Evolutionary conservation across 495 filamentous ascomycete genomes (phyloP).

Genomic region (Diplogelasinospora grovesii): DNA sequence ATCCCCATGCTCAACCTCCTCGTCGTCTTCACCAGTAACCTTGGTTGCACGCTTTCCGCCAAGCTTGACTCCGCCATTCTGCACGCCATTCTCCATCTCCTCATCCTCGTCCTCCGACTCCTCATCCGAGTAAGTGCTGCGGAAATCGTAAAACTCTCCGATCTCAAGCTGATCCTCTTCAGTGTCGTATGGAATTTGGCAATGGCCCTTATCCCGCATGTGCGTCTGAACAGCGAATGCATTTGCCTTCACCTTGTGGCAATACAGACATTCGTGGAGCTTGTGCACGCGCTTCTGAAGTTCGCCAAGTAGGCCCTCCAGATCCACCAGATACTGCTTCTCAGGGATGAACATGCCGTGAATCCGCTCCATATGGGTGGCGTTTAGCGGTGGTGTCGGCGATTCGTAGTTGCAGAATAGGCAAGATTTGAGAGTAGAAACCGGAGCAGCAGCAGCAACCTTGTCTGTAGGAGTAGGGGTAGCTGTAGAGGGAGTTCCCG

Average conservation of each 20-base stretch:
- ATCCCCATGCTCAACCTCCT: constrained; percentile 29
- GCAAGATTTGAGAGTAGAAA: constrained; percentile 56
- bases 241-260: constrained; percentile 68
- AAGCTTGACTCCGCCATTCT: constrained; percentile 53
- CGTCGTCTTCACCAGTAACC: constrained; percentile 40
- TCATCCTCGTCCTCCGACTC: constrained; percentile 59
- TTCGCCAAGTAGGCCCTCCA: constrained; percentile 70
- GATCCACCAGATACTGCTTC: constrained; percentile 66
- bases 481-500: constrained; percentile 23
- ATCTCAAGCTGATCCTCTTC: constrained; percentile 91
- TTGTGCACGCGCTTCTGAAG: constrained; percentile 70
- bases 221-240: constrained; percentile 77
- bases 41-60: constrained; percentile 44
- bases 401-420: constrained; percentile 86
- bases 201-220: constrained; percentile 95
- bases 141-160: constrained; percentile 98
- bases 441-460: constrained; percentile 12
- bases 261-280: constrained; percentile 70
- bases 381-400: constrained; percentile 62
- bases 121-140: constrained; percentile 80
- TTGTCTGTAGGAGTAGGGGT: constrained; percentile 20
- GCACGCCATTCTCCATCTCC: constrained; percentile 42
- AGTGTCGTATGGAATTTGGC: constrained; percentile 86
- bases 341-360: constrained; percentile 98
- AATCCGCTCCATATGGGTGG: constrained; percentile 80